phyloP scores from a whole-genome alignment of 1,139 yeast genomes.

The Maudiozyma humilis region DNA sequence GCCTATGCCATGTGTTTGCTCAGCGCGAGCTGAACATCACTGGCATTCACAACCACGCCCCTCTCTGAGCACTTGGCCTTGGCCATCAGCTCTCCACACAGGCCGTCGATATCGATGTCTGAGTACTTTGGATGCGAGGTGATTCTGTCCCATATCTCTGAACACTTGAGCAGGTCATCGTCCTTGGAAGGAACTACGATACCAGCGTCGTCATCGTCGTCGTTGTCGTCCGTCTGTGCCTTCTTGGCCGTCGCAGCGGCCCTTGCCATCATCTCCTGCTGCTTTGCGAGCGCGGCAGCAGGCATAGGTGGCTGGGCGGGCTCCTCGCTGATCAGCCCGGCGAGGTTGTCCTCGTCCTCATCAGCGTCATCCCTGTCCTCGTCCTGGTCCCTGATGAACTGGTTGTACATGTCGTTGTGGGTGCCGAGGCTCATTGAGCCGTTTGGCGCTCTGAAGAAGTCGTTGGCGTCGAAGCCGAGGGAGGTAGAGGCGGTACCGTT shows the following conservation, averaged over 20 bases:
- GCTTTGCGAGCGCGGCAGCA: background rate
- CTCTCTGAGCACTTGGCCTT: constrained; percentile 94
- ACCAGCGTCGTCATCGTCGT: constrained; percentile 11
- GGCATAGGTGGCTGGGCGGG: no score
- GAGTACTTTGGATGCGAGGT: constrained; percentile 90
- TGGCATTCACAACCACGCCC: constrained; percentile 78
- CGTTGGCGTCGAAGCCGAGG: background rate
- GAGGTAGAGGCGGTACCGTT: background rate
- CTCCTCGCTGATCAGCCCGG: constrained; percentile 16
- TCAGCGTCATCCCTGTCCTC: constrained; percentile 3
- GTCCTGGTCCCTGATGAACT: constrained; percentile 8
- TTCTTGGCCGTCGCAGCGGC: no score
- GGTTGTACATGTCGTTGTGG: constrained; percentile 6
- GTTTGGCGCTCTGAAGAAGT: constrained; percentile 4
- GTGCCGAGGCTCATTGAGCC: background rate
- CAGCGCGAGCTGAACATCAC: constrained; percentile 64
- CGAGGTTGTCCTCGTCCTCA: constrained; percentile 5
- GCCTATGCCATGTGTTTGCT: constrained; percentile 20
- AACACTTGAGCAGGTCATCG: constrained; percentile 51
- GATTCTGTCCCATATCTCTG: constrained; percentile 94
- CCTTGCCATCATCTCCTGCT: background rate
- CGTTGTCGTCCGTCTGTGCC: no score
- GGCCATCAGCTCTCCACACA: constrained; percentile 76
- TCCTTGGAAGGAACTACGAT: constrained; percentile 14
- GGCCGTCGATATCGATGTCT: constrained; percentile 86